phyloP scores from a whole-genome alignment of 1,284 basidiomycete species.

The Termitomyces sp. region DNA sequence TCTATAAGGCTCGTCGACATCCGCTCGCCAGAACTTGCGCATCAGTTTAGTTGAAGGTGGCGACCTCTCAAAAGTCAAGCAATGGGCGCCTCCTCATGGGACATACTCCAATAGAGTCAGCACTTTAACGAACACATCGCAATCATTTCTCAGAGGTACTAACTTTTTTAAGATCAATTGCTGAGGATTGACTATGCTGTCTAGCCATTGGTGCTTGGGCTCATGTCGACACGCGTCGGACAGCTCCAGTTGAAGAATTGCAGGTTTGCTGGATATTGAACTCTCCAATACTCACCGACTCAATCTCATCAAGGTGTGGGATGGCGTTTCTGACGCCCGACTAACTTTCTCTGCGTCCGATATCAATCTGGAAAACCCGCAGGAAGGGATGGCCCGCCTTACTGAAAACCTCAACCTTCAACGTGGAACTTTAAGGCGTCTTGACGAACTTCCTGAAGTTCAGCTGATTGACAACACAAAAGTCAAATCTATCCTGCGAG shows the following conservation, averaged over 20 bases:
- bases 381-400: conserved; percentile 69
- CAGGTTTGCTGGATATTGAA: conserved; percentile 44
- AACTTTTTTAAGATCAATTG: not conserved
- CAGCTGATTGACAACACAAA: conserved; percentile 62
- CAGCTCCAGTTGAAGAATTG: conserved; percentile 78
- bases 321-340: conserved; percentile 78
- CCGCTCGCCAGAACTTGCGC: conserved; percentile 43
- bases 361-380: conserved; percentile 26
- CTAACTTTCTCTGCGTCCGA: conserved; percentile 66
- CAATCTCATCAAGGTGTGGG: conserved; percentile 70
- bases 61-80: conserved; percentile 61
- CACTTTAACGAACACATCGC: conserved; percentile 84
- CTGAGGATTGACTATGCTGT: not conserved
- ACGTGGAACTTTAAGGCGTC: conserved; percentile 64
- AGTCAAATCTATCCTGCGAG: conserved; percentile 56
- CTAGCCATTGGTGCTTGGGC: conserved; percentile 82
- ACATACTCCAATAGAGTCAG: conserved; percentile 86
- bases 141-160: conserved; percentile 69
- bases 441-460: conserved; percentile 41
- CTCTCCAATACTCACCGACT: not conserved
- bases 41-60: conserved; percentile 80
- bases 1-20: conserved; percentile 46
- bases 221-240: conserved; percentile 68
- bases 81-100: conserved; percentile 58
- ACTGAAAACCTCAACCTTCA: conserved; percentile 92